Base-by-base conservation (phyloP, 441 rosid genomes). In the Macaranga tanarius region DNA sequence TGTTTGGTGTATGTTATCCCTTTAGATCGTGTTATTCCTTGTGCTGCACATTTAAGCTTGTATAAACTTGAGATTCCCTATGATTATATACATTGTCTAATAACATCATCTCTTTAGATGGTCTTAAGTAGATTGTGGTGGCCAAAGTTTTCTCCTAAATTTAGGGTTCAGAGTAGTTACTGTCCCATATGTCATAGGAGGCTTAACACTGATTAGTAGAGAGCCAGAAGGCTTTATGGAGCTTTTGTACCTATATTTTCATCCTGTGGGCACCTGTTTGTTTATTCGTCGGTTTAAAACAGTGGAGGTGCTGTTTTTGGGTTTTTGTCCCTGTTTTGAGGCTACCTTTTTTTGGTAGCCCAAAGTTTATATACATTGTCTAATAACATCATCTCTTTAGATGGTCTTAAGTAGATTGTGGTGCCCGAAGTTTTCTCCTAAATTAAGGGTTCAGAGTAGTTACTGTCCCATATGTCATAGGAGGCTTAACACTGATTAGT, bases 91-190 rank as follows among this genome's bases (percentile, higher is more conserved):
- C 38, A 34, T 7, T 34, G 7, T 34, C 38, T 7, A 34, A 34
- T 34, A 7, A 34, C 38, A 34, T 34, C 38, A 34, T 34, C 38
- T 34, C 38, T 34, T 34, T 34, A 34, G 38, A 34, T 34, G 38
- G 56, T 70, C 45, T 34, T 40, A 51, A 64, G n/a, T 64, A 7
- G 69, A n/a, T 50, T 40, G 26, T 55, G 25, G n/a, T 28, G 22
- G 22, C 63, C 52, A 7, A 64, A 64, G 23, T 73, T 45, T 20
- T 31, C 48, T 42, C 51, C 17, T 40, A 55, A 64, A 2, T 54
- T n/a, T 42, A 19, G 23, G 17, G 55, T 70, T 65, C 44, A 44
- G 11, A 13, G 38, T 19, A 12, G 54, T 64, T 45, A 48, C 15
- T 13, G 61, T 12, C 31, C 57, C 28, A n/a, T 40, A 59, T 1